These are phyloP conservation scores for Endoconidiophora polonica DNA, from an alignment of 2,329 filamentous ascomycete species.

Conservation along the genomic window DNA sequence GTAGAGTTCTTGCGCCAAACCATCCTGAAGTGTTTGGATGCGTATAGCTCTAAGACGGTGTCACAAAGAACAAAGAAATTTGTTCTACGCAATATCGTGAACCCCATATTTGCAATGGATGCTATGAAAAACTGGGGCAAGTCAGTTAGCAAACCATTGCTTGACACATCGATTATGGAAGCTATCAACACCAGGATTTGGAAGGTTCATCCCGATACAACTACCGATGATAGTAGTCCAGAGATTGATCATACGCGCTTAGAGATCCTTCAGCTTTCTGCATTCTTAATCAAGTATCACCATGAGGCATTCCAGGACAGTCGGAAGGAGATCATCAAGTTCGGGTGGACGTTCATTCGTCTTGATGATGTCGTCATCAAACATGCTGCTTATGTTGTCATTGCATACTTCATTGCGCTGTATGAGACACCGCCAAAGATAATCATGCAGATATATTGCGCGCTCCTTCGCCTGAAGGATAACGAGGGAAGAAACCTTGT, in stretches of 20 bases:
- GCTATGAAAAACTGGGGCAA: conserved; percentile 62
- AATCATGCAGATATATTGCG: conserved; percentile 84
- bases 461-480: conserved; percentile 79
- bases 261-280: conserved; percentile 87
- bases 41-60: conserved; percentile 63
- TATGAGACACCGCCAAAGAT: conserved; percentile 97
- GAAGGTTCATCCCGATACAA: conserved; percentile 72
- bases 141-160: conserved; percentile 34
- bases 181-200: conserved; percentile 84
- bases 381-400: conserved; percentile 90
- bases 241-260: conserved; percentile 92
- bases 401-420: conserved; percentile 92
- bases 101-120: conserved; percentile 93
- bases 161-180: conserved; percentile 77
- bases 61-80: conserved; percentile 89
- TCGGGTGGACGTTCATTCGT: conserved; percentile 95
- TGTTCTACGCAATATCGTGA: conserved; percentile 78
- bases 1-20: conserved; percentile 73
- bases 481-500: conserved; percentile 86
- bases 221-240: conserved; percentile 63
- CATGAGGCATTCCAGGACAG: conserved; percentile 74
- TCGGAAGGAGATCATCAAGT: conserved; percentile 96
- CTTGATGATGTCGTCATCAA: conserved; percentile 99
- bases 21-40: conserved; percentile 70
- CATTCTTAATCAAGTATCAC: conserved; percentile 90